phyloP scores from a whole-genome alignment of 371 early-diverging fungal species.

The Capillidium heterosporum region DNA sequence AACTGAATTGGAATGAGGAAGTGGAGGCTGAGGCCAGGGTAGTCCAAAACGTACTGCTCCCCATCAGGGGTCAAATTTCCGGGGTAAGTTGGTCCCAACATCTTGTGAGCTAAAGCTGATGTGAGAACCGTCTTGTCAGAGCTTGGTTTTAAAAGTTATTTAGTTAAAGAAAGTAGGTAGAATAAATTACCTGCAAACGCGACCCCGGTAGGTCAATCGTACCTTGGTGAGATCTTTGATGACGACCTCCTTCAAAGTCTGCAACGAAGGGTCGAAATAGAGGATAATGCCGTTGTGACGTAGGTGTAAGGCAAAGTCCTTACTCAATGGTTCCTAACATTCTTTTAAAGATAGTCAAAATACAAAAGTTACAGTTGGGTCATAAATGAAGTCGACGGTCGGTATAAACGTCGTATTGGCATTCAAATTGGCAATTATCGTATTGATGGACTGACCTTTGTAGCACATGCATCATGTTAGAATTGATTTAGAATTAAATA shows the following conservation, averaged over 20 bases:
- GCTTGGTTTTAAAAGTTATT: no score
- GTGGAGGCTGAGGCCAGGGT: not conserved
- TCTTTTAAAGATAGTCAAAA: not conserved
- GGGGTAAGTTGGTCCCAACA: slow-evolving; percentile 54
- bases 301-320: not conserved
- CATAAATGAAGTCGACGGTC: not conserved
- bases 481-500: not conserved
- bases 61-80: slow-evolving; percentile 18
- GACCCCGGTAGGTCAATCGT: slow-evolving; percentile 36
- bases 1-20: not conserved
- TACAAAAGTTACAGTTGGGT: not conserved
- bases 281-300: not conserved
- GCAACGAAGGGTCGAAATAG: slow-evolving; percentile 13
- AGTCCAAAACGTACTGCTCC: not conserved
- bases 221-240: slow-evolving; percentile 38
- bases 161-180: not conserved
- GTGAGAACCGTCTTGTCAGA: slow-evolving; percentile 44
- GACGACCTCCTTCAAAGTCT: slow-evolving; percentile 40
- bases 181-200: slow-evolving; percentile 33
- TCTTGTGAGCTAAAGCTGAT: slow-evolving; percentile 38
- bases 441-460: not conserved
- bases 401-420: not conserved
- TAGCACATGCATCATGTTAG: not conserved
- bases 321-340: not conserved
- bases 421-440: not conserved